Evolutionary conservation across 2,329 filamentous ascomycete genomes (phyloP).

Genomic region (Colletotrichum gloeosporioides): DNA sequence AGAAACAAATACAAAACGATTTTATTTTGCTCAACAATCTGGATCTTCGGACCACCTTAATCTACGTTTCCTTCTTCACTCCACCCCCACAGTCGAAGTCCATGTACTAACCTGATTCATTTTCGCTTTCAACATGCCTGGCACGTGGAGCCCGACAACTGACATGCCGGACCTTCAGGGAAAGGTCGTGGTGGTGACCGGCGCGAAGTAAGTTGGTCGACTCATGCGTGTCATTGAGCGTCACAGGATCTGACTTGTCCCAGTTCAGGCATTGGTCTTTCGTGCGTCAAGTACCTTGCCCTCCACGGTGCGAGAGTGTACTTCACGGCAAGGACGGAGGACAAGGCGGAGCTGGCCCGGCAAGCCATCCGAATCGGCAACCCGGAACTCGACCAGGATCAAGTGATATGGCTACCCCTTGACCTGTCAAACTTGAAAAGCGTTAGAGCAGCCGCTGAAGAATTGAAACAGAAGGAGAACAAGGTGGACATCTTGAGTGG

Average conservation of each 20-base stretch:
- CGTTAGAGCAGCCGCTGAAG: constrained; percentile 23
- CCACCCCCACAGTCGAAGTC: background rate
- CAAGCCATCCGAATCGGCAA: constrained; percentile 9
- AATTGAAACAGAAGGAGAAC: constrained; percentile 24
- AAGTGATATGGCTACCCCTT: constrained; percentile 25
- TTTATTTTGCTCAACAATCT: background rate
- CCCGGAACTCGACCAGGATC: constrained; percentile 1
- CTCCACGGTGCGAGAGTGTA: constrained; percentile 31
- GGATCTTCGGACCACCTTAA: background rate
- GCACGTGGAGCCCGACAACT: constrained; percentile 16
- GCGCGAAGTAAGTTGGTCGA: constrained; percentile 26
- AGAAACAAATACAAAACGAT: background rate
- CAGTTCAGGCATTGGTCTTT: constrained; percentile 28
- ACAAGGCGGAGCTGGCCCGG: constrained; percentile 19
- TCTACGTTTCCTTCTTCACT: background rate
- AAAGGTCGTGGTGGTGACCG: constrained; percentile 30
- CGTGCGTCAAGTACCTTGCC: constrained; percentile 28
- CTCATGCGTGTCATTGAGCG: background rate
- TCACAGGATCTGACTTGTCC: background rate
- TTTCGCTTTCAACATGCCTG: background rate
- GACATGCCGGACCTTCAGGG: constrained; percentile 27
- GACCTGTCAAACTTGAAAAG: constrained; percentile 27
- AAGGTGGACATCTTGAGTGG: constrained; percentile 32
- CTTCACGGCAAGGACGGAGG: constrained; percentile 26
- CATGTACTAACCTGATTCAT: background rate